Evolutionary conservation across 2,329 filamentous ascomycete species (phyloP), one percentile per base, ranked within the genome.

Genomic region (Aspergillus fischeri): DNA sequence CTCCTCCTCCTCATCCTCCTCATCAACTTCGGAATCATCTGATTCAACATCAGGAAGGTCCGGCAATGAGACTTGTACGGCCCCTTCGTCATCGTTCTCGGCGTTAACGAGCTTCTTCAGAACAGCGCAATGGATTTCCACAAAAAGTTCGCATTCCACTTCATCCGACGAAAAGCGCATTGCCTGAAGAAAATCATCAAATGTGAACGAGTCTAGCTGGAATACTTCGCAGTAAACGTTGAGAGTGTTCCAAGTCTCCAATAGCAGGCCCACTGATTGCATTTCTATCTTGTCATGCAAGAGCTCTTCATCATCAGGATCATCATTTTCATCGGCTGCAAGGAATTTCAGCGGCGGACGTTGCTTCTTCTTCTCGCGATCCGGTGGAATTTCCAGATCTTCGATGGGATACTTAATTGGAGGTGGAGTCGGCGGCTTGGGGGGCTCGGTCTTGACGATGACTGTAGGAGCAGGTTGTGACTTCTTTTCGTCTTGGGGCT

Each of bases 181-280:
- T 0, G 92, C 89, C 70, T 97, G 89, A 4, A 96, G 82, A 67
- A 92, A 97, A 72, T 99, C 94, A 71, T 99, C 94, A 67, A 97
- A 95, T 0, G 93, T 97, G 70, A 99, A 99, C 0, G 93, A 97
- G 73, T 99, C 94, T 27, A 99, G 81, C 68, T 91, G 86, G 70
- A 96, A 96, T 20, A 97, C 88, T 68, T 96, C 91, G 69, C 92
- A 96, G 70, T 97, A 97, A n/a, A 99, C 93, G 67, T 97, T 99
- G 35, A 99, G 81, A 0, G 92, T 97, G 66, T 97, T 92, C 94
- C 94, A 99, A 0, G 90, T 91, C 75, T 97, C 93, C 25, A 99
- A 77, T 17, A 97, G 78, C 2, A 86, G 83, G 0, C 92, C 92
- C n/a, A 97, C 85, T 3, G 91, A 93, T 65, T 89, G 86, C 85